These are phyloP conservation scores for Kwoniella botswanensis DNA, from an alignment of 768 basidiomycete genomes.

Conservation along the genomic window DNA sequence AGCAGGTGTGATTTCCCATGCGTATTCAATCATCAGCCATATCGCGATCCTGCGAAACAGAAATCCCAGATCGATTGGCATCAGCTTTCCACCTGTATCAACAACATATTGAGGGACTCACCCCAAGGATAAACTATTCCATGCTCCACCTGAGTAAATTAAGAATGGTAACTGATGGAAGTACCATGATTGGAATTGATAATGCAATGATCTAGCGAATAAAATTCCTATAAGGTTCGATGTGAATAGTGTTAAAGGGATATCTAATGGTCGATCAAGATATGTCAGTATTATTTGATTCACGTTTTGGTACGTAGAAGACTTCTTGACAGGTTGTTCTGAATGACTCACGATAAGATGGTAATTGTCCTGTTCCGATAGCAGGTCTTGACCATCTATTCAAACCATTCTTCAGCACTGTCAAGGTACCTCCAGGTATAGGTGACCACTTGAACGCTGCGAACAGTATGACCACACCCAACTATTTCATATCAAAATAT, in stretches of 20 bases:
- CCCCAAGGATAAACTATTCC: slow-evolving; percentile 63
- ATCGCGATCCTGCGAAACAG: slow-evolving; percentile 64
- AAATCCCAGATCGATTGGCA: not conserved
- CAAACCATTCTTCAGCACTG: slow-evolving; percentile 66
- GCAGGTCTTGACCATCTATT: slow-evolving; percentile 62
- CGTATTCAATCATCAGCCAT: slow-evolving; percentile 72
- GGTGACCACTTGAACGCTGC: slow-evolving; percentile 77
- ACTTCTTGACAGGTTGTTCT: slow-evolving; percentile 28
- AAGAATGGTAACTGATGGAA: slow-evolving; percentile 86
- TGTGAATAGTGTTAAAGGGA: slow-evolving; percentile 81
- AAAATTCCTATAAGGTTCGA: slow-evolving; percentile 89
- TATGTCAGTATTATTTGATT: not conserved
- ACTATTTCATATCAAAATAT: slow-evolving; percentile 11
- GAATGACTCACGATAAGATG: slow-evolving; percentile 68
- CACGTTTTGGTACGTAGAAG: not conserved
- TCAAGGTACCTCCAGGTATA: slow-evolving; percentile 68
- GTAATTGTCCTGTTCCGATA: slow-evolving; percentile 62
- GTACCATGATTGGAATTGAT: slow-evolving; percentile 99
- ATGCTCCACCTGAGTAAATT: slow-evolving; percentile 65
- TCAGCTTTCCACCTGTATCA: no score
- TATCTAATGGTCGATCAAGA: slow-evolving; percentile 63
- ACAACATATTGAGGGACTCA: slow-evolving; percentile 11
- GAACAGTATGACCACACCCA: slow-evolving; percentile 66
- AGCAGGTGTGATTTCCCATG: slow-evolving; percentile 88
- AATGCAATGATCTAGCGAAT: slow-evolving; percentile 92